Percentiles rank a stretch among this genome's conserved stretches.
Evolutionary conservation across 2,329 filamentous ascomycete species (phyloP).

Genomic region (Microdochium paspali): DNA sequence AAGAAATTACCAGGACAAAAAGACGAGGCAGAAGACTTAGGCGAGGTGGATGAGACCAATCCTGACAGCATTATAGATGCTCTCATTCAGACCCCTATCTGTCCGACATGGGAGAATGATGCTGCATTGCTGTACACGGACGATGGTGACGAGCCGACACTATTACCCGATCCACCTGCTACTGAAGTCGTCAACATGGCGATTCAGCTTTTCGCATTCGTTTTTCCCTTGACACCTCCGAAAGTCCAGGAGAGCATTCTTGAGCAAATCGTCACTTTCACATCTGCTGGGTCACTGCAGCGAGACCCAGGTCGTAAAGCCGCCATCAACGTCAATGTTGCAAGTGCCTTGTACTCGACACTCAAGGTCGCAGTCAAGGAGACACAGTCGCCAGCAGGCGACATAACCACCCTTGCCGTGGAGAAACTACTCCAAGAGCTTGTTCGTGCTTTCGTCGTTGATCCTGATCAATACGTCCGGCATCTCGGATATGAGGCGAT

Average conservation of each 20-base stretch:
- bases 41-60: constrained; percentile 40
- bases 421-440: constrained; percentile 79
- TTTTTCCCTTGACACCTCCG: constrained; percentile 76
- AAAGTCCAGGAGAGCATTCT: constrained; percentile 95
- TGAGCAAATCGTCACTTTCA: constrained; percentile 84
- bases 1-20: constrained; percentile 62
- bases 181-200: constrained; percentile 94
- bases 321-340: constrained; percentile 85
- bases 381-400: constrained; percentile 61
- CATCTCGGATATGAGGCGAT: constrained; percentile 77
- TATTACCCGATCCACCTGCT: constrained; percentile 66
- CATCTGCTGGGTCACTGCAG: constrained; percentile 70
- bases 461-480: constrained; percentile 78
- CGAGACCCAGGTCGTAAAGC: constrained; percentile 82
- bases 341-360: constrained; percentile 68
- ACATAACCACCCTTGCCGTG: constrained; percentile 64
- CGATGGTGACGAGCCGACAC: constrained; percentile 32
- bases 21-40: constrained; percentile 34
- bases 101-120: constrained; percentile 81
- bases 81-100: constrained; percentile 60
- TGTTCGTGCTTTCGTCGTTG: constrained; percentile 61
- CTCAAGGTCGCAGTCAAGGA: constrained; percentile 81
- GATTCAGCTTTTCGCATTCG: constrained; percentile 85
- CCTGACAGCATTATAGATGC: constrained; percentile 57
- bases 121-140: constrained; percentile 69